Conservation (phyloP, 108 stramenopile species). For the Discostella stelligeroides region DNA sequence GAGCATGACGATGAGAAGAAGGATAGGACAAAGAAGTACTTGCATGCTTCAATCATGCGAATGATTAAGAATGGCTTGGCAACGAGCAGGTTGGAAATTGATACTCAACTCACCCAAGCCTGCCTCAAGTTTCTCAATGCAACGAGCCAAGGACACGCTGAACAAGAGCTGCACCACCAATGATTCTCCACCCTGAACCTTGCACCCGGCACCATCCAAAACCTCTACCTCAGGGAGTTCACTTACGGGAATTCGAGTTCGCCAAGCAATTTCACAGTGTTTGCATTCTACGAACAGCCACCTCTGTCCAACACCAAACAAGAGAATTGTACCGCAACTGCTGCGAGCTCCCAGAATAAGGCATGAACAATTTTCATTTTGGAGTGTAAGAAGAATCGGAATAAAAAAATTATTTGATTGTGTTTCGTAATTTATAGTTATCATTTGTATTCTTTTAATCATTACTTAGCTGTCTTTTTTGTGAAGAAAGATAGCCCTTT, state of each 20-base stretch:
- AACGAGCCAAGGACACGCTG: background rate
- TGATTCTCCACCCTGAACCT: background rate
- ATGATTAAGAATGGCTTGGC: conserved; percentile 1
- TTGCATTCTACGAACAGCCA: conserved; percentile 16
- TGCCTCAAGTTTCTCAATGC: background rate
- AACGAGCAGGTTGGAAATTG: background rate
- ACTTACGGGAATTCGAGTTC: background rate
- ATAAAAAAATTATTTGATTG: background rate
- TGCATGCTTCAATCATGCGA: background rate
- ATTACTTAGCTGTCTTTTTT: background rate
- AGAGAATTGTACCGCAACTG: too few species aligned
- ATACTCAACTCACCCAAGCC: background rate
- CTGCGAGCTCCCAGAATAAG: too few species aligned
- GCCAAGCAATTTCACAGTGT: conserved; percentile 29
- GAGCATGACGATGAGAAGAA: conserved; percentile 9
- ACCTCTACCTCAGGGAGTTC: background rate
- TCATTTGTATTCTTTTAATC: too few species aligned
- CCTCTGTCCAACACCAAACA: background rate
- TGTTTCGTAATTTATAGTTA: too few species aligned
- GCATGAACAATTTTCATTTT: too few species aligned
- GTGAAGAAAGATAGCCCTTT: background rate
- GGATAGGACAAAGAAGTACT: conserved; percentile 12
- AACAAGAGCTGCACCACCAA: conserved; percentile 4
- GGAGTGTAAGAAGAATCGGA: background rate
- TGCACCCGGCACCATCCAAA: conserved; percentile 9